These are phyloP conservation scores for Alternaria alternata DNA, from an alignment of 2,329 filamentous ascomycete species.

Conservation along the genomic window DNA sequence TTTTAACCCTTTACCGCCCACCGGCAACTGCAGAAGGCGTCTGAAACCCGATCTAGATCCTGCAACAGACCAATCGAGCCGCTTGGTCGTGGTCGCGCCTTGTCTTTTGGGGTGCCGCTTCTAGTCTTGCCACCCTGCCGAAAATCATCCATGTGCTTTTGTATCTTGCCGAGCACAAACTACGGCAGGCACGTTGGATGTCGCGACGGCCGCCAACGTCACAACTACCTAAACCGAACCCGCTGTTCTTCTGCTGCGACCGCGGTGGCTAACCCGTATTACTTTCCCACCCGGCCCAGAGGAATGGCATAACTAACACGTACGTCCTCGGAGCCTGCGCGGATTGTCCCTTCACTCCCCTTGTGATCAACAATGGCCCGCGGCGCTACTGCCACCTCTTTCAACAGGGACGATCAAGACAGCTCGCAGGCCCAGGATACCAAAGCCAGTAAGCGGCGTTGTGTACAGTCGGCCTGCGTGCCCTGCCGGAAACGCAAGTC, in stretches of 20 bases:
- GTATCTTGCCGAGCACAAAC: constrained; percentile 6
- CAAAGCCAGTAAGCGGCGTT: constrained; percentile 46
- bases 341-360: constrained; percentile 15
- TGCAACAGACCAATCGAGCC: constrained; percentile 7
- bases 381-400: constrained; percentile 30
- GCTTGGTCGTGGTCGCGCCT: not conserved
- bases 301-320: constrained; percentile 27
- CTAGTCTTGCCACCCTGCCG: constrained; percentile 10
- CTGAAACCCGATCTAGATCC: constrained; percentile 4
- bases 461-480: constrained; percentile 55
- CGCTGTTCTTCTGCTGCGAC: constrained; percentile 7
- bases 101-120: not conserved
- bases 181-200: constrained; percentile 11
- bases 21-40: constrained; percentile 4
- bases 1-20: constrained; percentile 1
- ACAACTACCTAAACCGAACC: constrained; percentile 13
- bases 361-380: constrained; percentile 39
- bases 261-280: constrained; percentile 20
- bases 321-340: constrained; percentile 32
- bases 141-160: constrained; percentile 12
- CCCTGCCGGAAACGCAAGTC: constrained; percentile 61
- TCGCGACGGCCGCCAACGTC: constrained; percentile 23
- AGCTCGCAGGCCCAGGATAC: constrained; percentile 23
- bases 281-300: constrained; percentile 6
- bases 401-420: constrained; percentile 32